These are phyloP conservation scores for Porphyra umbilicalis DNA, from an alignment of 31 red algal genomes.

Conservation along the genomic window DNA sequence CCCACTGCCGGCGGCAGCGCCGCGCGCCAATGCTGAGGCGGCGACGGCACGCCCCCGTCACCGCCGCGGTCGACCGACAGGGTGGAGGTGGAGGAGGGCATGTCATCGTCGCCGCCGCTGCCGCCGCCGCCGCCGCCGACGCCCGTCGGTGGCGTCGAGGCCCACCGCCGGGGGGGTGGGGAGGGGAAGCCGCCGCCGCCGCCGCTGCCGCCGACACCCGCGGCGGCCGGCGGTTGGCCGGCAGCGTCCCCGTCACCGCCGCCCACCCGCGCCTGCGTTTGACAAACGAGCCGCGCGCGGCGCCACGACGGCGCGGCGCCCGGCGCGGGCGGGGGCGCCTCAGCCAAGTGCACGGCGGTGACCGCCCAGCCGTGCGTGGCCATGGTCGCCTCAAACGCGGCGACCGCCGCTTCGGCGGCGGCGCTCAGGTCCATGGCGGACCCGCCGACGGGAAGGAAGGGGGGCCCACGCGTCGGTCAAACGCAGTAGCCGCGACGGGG, in stretches of 20 bases:
- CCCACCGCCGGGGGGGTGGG: too few relatives aligned
- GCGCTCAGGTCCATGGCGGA: neutral
- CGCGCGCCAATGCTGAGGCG: neutral
- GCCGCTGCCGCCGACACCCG: neutral
- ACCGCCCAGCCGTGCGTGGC: neutral
- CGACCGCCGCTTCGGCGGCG: neutral
- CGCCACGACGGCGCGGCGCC: neutral
- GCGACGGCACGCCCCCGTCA: neutral
- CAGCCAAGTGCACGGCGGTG: neutral
- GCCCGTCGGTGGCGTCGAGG: neutral
- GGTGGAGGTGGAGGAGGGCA: neutral
- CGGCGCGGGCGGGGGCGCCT: neutral
- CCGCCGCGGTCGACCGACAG: neutral
- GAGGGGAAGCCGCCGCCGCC: neutral
- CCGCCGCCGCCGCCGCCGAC: neutral
- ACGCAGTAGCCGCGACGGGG: too few relatives aligned
- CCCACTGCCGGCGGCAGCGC: neutral
- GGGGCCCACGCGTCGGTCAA: too few relatives aligned
- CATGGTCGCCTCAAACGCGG: conserved; percentile 1
- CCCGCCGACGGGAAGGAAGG: too few relatives aligned
- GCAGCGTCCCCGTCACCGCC: too few relatives aligned
- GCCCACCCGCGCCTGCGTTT: neutral
- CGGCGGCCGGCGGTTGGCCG: neutral
- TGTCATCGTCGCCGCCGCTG: neutral
- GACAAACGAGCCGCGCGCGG: neutral